These are phyloP conservation scores for Rutstroemia sp. DNA, from an alignment of 2,329 filamentous ascomycete species.

Conservation along the genomic window DNA sequence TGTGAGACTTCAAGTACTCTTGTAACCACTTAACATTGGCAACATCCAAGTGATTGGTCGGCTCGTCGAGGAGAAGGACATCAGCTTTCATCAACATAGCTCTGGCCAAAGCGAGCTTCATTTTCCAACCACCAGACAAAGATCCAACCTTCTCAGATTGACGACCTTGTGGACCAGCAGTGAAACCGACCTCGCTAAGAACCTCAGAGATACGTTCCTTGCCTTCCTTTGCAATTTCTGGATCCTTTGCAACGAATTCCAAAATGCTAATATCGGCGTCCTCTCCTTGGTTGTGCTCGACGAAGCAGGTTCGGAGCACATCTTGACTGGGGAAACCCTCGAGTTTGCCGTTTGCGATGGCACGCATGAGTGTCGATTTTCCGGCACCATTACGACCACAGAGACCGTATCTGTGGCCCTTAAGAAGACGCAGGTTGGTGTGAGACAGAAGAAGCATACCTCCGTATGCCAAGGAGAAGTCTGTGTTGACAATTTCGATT, in stretches of 20 bases:
- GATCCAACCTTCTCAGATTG: conserved; percentile 89
- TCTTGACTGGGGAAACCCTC: conserved; percentile 94
- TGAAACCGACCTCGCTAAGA: conserved; percentile 89
- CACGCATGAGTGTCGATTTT: conserved; percentile 98
- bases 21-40: conserved; percentile 94
- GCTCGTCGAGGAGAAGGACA: conserved; percentile 92
- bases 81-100: conserved; percentile 98
- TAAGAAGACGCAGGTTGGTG: conserved; percentile 87
- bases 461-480: conserved; percentile 95
- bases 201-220: conserved; percentile 75
- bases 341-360: conserved; percentile 89
- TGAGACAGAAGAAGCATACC: conserved; percentile 95
- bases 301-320: conserved; percentile 90
- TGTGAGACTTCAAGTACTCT: conserved; percentile 90
- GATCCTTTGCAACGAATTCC: conserved; percentile 86
- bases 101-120: conserved; percentile 94
- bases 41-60: conserved; percentile 97
- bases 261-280: conserved; percentile 95
- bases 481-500: conserved; percentile 92
- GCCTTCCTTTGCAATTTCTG: conserved; percentile 72
- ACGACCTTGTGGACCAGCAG: conserved; percentile 76
- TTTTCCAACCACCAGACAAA: conserved; percentile 97
- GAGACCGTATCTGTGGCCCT: conserved; percentile 94
- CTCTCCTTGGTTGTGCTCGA: conserved; percentile 98
- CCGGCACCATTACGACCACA: conserved; percentile 95